Evolutionary conservation across 2,329 filamentous ascomycete species (phyloP).

Genomic region (Calycina herbarum): DNA sequence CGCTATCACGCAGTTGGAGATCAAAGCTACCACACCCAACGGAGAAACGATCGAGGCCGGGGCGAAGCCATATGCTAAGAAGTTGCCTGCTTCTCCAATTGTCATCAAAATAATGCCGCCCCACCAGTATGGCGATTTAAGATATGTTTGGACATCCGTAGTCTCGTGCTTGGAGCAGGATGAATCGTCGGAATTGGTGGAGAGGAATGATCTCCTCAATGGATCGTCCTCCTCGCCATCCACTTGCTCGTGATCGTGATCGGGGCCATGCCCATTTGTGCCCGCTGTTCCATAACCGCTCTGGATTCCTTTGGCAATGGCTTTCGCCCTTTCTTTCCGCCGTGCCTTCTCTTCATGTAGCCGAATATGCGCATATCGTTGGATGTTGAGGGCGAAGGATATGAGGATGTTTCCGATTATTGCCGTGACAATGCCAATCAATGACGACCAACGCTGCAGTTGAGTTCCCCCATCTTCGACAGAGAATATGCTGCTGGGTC

Average conservation of each 20-base stretch:
- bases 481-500: conserved; percentile 8
- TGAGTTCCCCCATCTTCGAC: conserved; percentile 44
- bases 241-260: conserved; percentile 33
- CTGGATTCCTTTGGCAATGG: conserved; percentile 42
- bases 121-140: conserved; percentile 96
- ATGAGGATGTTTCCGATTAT: conserved; percentile 93
- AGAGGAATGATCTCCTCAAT: conserved; percentile 52
- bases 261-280: conserved; percentile 34
- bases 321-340: conserved; percentile 54
- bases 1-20: conserved; percentile 96
- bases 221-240: conserved; percentile 50
- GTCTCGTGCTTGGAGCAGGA: conserved; percentile 44
- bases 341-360: conserved; percentile 70
- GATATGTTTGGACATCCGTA: conserved; percentile 56
- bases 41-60: conserved; percentile 97
- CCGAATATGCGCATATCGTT: conserved; percentile 90
- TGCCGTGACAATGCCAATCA: conserved; percentile 92
- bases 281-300: conserved; percentile 46
- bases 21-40: conserved; percentile 90
- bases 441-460: conserved; percentile 77
- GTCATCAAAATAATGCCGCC: conserved; percentile 88
- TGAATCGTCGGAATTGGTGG: conserved; percentile 43
- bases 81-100: conserved; percentile 91
- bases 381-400: conserved; percentile 92
- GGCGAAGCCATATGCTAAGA: conserved; percentile 95